Base-by-base conservation (phyloP, 768 basidiomycete species). In the Hypsizygus marmoreus region DNA sequence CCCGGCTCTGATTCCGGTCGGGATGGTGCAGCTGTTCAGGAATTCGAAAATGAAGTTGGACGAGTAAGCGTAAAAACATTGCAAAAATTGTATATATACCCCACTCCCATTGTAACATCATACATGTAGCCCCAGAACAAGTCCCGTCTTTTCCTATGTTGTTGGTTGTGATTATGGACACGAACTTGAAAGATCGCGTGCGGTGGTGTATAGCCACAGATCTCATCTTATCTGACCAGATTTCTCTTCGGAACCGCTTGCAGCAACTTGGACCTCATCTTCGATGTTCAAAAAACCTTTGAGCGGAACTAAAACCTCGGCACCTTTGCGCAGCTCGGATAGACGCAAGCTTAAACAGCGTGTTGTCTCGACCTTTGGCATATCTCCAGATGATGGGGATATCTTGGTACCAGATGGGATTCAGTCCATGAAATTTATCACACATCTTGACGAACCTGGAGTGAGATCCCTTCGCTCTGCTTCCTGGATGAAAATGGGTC, bases 271-370 rank as follows among this genome's bases (percentile, higher is more conserved):
- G 11, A 19, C 28, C 31, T 16, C 39, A 25, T 39, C 42, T 40
- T 45, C 52, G 16, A 88, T 89, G 88, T 91, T 91, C 77, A 90
- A 91, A 62, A 91, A 88, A 65, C 81, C 86, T 8, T 61, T 84
- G 6, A 72, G 76, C 39, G 80, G 79, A 47, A 56, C 81, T 42
- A 91, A 91, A 61, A 89, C 86, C 1, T 85, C 83, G 69, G 83
- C 87, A 2, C 86, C 87, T 6, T 68, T 91, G 6, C 77, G 87
- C 32, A 77, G 76, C 61, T 89, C 87, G 6, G 88, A 91, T 58
- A 70, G 86, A 20, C 78, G 82, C 30, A 89, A 87, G 60, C 73
- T 91, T 14, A 84, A 72, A 56, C 81, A 84, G 54, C 78, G 79
- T 16, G 69, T 82, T 12, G 50, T 81, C 10, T 52, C 76, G 20